These are phyloP conservation scores for Mycena filopes DNA, from an alignment of 768 basidiomycete species.

Conservation along the genomic window DNA sequence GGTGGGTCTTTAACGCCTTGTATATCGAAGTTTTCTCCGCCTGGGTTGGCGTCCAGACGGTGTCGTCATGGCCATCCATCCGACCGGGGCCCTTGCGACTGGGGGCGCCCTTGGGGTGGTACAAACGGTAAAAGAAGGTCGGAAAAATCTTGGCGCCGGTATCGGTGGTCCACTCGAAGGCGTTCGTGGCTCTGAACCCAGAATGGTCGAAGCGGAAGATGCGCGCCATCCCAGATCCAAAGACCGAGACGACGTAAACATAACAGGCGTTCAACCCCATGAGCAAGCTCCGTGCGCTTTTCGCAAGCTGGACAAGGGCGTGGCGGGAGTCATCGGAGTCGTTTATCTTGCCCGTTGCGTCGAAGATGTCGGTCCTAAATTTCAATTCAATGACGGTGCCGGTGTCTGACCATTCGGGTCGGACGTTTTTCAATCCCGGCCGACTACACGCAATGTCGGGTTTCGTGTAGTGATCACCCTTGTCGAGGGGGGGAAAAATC, in stretches of 20 bases:
- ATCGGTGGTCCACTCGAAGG: conserved; percentile 8
- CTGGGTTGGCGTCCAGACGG: not conserved
- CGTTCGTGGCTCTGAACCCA: conserved; percentile 7
- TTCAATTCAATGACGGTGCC: conserved; percentile 18
- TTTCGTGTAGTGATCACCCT: not conserved
- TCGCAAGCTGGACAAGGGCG: conserved; percentile 7
- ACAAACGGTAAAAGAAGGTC: conserved; percentile 17
- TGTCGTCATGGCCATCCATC: conserved; percentile 14
- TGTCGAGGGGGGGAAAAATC: not conserved
- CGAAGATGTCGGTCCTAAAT: conserved; percentile 6
- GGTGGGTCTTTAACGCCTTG: not conserved
- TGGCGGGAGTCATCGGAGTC: not conserved
- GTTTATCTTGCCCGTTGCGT: not conserved
- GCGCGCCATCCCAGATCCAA: not conserved
- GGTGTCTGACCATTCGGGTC: not conserved
- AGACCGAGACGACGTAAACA: conserved; percentile 11
- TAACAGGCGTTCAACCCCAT: conserved; percentile 1
- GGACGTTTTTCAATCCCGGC: not conserved
- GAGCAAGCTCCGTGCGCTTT: conserved; percentile 17
- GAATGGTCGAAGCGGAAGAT: conserved; percentile 25
- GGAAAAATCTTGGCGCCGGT: not conserved
- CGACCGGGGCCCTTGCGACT: too few species aligned
- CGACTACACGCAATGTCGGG: conserved; percentile 11
- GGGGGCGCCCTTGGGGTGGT: not conserved
- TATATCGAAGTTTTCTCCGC: conserved; percentile 1